Evolutionary conservation across 495 filamentous ascomycete genomes (phyloP).

Genomic region (Trichoderma parareesei): DNA sequence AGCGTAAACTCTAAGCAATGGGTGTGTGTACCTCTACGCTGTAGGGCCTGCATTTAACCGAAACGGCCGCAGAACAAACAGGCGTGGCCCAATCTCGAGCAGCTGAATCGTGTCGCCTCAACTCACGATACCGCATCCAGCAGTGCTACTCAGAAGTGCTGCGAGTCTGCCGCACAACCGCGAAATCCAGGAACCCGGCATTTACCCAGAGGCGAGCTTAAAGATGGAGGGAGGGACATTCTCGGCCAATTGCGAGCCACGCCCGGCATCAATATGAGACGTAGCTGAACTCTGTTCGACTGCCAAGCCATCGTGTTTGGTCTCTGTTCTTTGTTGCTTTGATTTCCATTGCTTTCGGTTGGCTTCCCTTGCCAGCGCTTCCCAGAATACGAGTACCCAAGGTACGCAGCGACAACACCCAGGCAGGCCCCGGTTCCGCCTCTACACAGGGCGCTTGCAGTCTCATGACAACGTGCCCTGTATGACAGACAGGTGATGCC

Average conservation of each 20-base stretch:
- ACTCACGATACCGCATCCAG: no score
- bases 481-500: conserved; percentile 2
- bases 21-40: no score
- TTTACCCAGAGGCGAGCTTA: no score
- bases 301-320: no score
- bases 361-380: background rate
- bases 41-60: no score
- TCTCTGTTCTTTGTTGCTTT: background rate
- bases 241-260: background rate
- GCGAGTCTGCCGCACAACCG: background rate
- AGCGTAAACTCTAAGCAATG: no score
- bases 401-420: no score
- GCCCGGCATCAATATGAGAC: background rate
- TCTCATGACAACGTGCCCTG: background rate
- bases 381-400: no score
- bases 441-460: background rate
- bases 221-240: background rate
- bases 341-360: background rate
- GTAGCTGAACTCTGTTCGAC: conserved; percentile 5
- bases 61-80: background rate
- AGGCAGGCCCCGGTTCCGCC: background rate
- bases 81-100: background rate
- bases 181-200: background rate
- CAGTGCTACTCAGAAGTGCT: no score
- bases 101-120: background rate